Conservation (phyloP, 2,329 filamentous ascomycete species). For the Elsinoe arachidis region DNA sequence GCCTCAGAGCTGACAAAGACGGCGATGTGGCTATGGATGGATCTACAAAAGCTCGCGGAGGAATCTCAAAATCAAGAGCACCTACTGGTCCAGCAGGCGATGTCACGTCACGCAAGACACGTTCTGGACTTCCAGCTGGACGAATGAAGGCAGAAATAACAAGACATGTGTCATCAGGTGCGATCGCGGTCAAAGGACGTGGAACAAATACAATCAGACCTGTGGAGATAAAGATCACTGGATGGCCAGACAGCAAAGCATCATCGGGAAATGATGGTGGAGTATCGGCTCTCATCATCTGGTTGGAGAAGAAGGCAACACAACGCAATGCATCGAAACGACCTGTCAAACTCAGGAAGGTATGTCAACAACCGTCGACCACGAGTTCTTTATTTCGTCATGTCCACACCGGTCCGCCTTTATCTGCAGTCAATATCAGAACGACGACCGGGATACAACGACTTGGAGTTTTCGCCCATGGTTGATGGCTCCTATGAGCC, state of each 20-base stretch:
- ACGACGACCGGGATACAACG: slow-evolving; percentile 24
- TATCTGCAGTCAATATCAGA: slow-evolving; percentile 23
- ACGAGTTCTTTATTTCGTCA: slow-evolving; percentile 11
- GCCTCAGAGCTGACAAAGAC: slow-evolving; percentile 44
- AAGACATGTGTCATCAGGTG: slow-evolving; percentile 23
- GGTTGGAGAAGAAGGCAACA: slow-evolving; percentile 33
- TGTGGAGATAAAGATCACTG: slow-evolving; percentile 31
- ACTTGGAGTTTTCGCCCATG: slow-evolving; percentile 13
- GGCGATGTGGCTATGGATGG: slow-evolving; percentile 54
- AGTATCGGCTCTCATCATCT: slow-evolving; percentile 30
- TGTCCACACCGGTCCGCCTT: slow-evolving; percentile 23
- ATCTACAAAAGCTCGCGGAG: slow-evolving; percentile 26
- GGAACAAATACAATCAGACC: slow-evolving; percentile 15
- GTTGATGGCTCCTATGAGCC: slow-evolving; percentile 14
- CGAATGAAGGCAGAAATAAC: slow-evolving; percentile 25
- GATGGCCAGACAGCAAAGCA: slow-evolving; percentile 33
- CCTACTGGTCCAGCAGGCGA: slow-evolving; percentile 19
- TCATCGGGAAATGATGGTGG: slow-evolving; percentile 27
- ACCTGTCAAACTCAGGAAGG: slow-evolving; percentile 31
- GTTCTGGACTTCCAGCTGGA: slow-evolving; percentile 16
- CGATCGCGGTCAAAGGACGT: slow-evolving; percentile 19
- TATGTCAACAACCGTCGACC: slow-evolving; percentile 21
- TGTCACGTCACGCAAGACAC: slow-evolving; percentile 14
- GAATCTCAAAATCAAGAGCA: slow-evolving; percentile 23
- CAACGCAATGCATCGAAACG: slow-evolving; percentile 24